These are phyloP conservation scores for Ammopiptanthus mongolicus DNA, from an alignment of 306 rosid species.

Conservation along the genomic window DNA sequence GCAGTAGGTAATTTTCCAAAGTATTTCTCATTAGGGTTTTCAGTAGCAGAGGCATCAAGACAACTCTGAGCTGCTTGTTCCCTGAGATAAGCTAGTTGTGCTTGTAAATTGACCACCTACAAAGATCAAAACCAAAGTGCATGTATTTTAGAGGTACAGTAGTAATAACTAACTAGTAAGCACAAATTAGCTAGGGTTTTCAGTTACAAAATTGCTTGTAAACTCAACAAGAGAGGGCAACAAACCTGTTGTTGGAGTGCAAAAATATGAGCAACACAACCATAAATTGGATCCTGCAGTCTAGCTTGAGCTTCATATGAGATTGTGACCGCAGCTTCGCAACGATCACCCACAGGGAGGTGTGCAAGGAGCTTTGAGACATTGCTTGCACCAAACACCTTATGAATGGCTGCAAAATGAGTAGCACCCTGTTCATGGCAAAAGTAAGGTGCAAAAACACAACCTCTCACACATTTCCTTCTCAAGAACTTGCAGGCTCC, in stretches of 20 bases:
- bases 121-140: not conserved
- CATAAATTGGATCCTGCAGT: slow-evolving; percentile 94
- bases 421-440: slow-evolving; percentile 81
- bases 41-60: slow-evolving; percentile 35
- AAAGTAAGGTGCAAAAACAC: slow-evolving; percentile 87
- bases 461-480: slow-evolving; percentile 75
- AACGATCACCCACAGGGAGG: slow-evolving; percentile 62
- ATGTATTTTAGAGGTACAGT: not conserved
- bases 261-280: slow-evolving; percentile 93
- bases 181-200: slow-evolving; percentile 30
- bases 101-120: slow-evolving; percentile 87
- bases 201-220: not conserved
- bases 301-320: slow-evolving; percentile 98
- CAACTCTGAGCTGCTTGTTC: slow-evolving; percentile 66
- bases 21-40: slow-evolving; percentile 61
- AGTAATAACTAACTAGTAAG: not conserved
- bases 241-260: slow-evolving; percentile 91
- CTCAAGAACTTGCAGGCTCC: slow-evolving; percentile 98
- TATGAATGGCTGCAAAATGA: slow-evolving; percentile 83
- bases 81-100: slow-evolving; percentile 71
- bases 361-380: slow-evolving; percentile 88
- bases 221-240: not conserved
- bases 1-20: slow-evolving; percentile 34
- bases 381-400: slow-evolving; percentile 97
- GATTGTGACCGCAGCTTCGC: slow-evolving; percentile 83